These are phyloP conservation scores for Colletotrichum echinochloae DNA, from an alignment of 2,329 filamentous ascomycete genomes.

Conservation along the genomic window DNA sequence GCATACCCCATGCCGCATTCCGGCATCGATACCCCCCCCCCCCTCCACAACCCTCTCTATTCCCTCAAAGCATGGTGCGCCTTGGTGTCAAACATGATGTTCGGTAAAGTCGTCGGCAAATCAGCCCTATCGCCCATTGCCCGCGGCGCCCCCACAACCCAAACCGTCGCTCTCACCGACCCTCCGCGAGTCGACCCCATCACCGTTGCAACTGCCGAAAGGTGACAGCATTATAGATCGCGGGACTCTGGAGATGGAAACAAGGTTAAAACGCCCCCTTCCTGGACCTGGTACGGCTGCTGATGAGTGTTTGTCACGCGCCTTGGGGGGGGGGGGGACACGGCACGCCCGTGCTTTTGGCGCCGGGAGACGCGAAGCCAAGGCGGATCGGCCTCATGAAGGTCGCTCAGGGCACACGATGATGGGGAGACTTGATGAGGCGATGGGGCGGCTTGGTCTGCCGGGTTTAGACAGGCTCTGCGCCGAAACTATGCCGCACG, in stretches of 20 bases:
- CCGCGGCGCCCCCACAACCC: conserved; percentile 5
- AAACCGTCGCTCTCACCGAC: background rate
- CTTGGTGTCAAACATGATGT: background rate
- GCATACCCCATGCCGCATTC: background rate
- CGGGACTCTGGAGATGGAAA: too few relatives aligned
- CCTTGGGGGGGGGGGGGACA: conserved; percentile 18
- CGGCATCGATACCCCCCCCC: background rate
- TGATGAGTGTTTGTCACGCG: conserved; percentile 32
- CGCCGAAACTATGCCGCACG: background rate
- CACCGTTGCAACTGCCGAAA: conserved; percentile 19
- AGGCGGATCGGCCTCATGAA: background rate
- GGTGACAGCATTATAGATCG: conserved; percentile 1
- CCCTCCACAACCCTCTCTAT: background rate
- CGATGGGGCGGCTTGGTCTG: background rate
- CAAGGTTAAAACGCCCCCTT: conserved; percentile 12
- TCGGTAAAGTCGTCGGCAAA: background rate
- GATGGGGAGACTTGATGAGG: background rate
- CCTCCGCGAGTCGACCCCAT: background rate
- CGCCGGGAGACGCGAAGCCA: background rate
- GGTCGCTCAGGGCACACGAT: background rate
- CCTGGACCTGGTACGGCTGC: conserved; percentile 16
- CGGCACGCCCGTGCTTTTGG: conserved; percentile 17
- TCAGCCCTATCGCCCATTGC: background rate
- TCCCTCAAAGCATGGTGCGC: conserved; percentile 2
- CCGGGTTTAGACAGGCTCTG: background rate